Base-by-base conservation (phyloP, 306 rosid genomes). In the Glycine tomentella region DNA sequence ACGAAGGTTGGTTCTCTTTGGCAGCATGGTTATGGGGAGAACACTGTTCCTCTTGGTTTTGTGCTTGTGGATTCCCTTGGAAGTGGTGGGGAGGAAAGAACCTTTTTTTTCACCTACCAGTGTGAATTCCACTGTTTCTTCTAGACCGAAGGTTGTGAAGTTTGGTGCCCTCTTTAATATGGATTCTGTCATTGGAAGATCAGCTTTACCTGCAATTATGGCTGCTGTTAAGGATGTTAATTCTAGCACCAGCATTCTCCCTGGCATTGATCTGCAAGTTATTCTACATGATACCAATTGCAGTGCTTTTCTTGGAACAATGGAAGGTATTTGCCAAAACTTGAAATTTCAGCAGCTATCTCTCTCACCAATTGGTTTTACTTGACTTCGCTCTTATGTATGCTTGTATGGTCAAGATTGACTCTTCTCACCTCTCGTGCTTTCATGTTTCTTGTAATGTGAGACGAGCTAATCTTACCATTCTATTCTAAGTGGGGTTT, bases 261-360 rank as follows among this genome's bases (percentile, higher is more conserved):
- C 76, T n/a, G 89, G 87, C 64, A 84, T 75, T 8, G 80, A 56
- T 12, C 57, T 92, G 76, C 82, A 84, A 2, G 40, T 81, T 51
- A 20, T 84, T 84, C 33, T 86, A 42, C 80, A 48, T 14, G 90
- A 88, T 45, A 86, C 94, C n/a, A 87, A 92, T 76, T 92, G 94
- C 88, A 92, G 91, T 38, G 92, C 78, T 8, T 92, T 92, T 88
- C 72, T 87, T 50, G 97, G 92, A 83, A 92, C 92, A 64, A 59
- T 88, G 65, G 94, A 92, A 84, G 92, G 97, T 92, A 90, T 56
- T 81, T 72, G 51, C 79, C 51, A 11, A 74, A 74, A 69, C 88
- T 82, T 53, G 20, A 68, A 53, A 74, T 75, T 73, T 53, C 6
- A 13, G 73, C 48, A 36, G 50, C 62, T 74, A 49, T 82, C 73